phyloP scores from a whole-genome alignment of 352 stramenopile genomes.

The Pythium scleroteichum region DNA sequence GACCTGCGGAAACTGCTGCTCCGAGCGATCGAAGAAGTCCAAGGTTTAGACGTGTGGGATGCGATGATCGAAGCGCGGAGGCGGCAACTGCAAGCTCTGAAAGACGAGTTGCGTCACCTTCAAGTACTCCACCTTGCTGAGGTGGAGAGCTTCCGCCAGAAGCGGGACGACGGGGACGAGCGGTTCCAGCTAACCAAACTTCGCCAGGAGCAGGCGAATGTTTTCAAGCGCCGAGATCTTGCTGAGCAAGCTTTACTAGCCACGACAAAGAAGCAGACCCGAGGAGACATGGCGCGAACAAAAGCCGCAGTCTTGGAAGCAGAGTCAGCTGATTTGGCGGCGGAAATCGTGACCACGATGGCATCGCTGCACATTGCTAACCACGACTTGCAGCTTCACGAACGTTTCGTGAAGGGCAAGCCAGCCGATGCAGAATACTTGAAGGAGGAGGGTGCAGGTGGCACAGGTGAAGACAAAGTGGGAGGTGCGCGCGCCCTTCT shows the following conservation, averaged over 20 bases:
- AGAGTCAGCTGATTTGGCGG: slow-evolving; percentile 16
- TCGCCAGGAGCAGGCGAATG: slow-evolving; percentile 43
- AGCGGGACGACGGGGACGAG: slow-evolving; percentile 68
- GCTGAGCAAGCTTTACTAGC: slow-evolving; percentile 43
- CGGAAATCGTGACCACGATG: slow-evolving; percentile 45
- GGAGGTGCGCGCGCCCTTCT: slow-evolving; percentile 17
- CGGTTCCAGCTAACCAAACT: slow-evolving; percentile 62
- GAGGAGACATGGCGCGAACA: slow-evolving; percentile 35
- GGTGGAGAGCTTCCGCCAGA: slow-evolving; percentile 53
- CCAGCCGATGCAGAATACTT: slow-evolving; percentile 59
- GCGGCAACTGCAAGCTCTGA: slow-evolving; percentile 58
- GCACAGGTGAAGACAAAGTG: slow-evolving; percentile 13
- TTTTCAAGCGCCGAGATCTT: slow-evolving; percentile 50
- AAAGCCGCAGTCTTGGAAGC: slow-evolving; percentile 25
- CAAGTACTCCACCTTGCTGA: slow-evolving; percentile 68
- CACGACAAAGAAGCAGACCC: slow-evolving; percentile 26
- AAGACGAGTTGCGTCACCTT: slow-evolving; percentile 54
- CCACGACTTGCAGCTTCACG: slow-evolving; percentile 66
- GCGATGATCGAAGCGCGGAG: slow-evolving; percentile 58
- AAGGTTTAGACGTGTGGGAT: slow-evolving; percentile 63
- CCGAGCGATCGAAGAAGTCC: slow-evolving; percentile 53
- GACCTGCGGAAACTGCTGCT: slow-evolving; percentile 57
- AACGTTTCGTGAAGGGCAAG: slow-evolving; percentile 72
- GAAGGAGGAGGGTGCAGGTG: slow-evolving; percentile 31
- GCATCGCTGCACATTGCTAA: slow-evolving; percentile 73